These are phyloP conservation scores for Diaporthe helianthi DNA, from an alignment of 2,329 filamentous ascomycete genomes.

Conservation along the genomic window DNA sequence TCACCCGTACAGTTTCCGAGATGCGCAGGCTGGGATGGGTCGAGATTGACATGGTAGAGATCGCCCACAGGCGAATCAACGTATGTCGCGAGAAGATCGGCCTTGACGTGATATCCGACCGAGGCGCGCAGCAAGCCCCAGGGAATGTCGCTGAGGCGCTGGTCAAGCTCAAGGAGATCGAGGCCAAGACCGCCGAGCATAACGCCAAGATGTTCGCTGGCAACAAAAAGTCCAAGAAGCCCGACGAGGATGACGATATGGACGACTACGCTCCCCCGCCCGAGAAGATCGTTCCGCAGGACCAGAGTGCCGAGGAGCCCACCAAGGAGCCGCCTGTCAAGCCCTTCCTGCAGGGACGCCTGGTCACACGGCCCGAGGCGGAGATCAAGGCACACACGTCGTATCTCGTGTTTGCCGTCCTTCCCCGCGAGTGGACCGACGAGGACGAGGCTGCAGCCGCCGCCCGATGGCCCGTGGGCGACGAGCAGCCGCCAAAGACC, in stretches of 20 bases:
- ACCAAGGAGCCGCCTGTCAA: conserved; percentile 46
- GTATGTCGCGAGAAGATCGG: conserved; percentile 83
- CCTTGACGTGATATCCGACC: conserved; percentile 68
- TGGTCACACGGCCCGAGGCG: conserved; percentile 82
- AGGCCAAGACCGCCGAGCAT: conserved; percentile 71
- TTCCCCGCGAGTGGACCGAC: conserved; percentile 85
- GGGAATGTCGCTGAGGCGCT: conserved; percentile 83
- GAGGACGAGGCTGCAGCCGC: conserved; percentile 77
- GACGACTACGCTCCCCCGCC: conserved; percentile 31
- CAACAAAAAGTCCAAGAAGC: conserved; percentile 40
- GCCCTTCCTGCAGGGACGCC: conserved; percentile 75
- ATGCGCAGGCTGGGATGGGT: conserved; percentile 87
- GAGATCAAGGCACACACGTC: conserved; percentile 96
- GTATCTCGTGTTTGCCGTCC: conserved; percentile 91
- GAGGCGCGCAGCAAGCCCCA: conserved; percentile 73
- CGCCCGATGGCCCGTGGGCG: conserved; percentile 68
- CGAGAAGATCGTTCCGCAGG: conserved; percentile 35
- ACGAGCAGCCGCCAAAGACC: conserved; percentile 55
- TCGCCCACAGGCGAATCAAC: conserved; percentile 80
- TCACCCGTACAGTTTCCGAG: conserved; percentile 81
- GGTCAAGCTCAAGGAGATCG: conserved; percentile 73
- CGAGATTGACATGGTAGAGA: conserved; percentile 92
- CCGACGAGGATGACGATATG: conserved; percentile 40
- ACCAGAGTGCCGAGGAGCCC: conserved; percentile 29
- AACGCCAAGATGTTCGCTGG: conserved; percentile 44